Base-by-base conservation (phyloP, 2,329 filamentous ascomycete species). In the Xylariaceae sp. region DNA sequence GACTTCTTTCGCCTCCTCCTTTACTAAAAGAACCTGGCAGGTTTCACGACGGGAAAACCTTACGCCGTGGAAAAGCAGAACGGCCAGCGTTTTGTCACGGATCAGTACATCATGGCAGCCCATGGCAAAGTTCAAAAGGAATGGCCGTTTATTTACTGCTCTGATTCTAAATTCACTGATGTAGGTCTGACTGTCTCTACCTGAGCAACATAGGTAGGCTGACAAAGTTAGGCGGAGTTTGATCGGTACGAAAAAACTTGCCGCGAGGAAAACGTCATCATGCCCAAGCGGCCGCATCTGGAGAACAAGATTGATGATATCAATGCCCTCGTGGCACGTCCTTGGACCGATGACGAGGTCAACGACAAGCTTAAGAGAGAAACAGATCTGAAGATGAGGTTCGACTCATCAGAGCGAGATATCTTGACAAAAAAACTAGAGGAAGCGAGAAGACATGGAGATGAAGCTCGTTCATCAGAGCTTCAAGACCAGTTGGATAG, bases 71-170 rank as follows among this genome's bases (percentile, higher is more conserved):
- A 84, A 49, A 84, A 76, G 30, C 64, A 79, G 3, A 85, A 86
- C 44, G 87, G 88, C 29, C 85, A 89, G 48, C 73, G 74, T 3
- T 86, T 95, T 55, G 79, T 87, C 24, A 95, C 89, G 0, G 89
- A 95, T 47, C 85, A 90, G 61, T 96, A 97, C 60, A 80, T 87
- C 24, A 71, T 83, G 40, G 82, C 87, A 32, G 82, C 88, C 7
- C 86, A 95, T 60, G 93, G 93, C 34, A 89, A 90, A 55, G 76
- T 86, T 0, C 78, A 89, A 58, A 85, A 85, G 61, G 82, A 90
- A 28, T 96, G 89, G 67, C 89, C 90, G 4, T 96, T 97, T 64
- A 84, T 93, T 47, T 84, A 85, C 48, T 90, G 91, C 60, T 97
- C 93, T 0, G 90, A 95, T 62, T 81, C 83, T 37, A 73, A 76